Evolutionary conservation across 192 early-diverging fungal genomes (phyloP), one percentile per base, ranked within the genome.

Genomic region (Chytriomyces confervae): DNA sequence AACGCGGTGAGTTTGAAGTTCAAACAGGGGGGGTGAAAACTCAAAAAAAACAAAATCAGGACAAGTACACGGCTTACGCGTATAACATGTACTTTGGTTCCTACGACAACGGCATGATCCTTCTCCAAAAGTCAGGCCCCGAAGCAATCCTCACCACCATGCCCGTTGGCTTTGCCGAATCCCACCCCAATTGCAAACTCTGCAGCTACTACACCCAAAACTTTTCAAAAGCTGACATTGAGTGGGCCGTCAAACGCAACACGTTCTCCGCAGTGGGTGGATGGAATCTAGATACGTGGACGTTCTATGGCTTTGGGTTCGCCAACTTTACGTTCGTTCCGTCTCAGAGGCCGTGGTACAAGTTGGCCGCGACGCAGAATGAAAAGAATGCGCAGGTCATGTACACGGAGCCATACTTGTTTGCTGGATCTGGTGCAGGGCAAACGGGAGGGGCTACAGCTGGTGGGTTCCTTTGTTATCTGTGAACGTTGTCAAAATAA

Each of bases 21-120:
- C 51, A 18, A 53, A 53, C 8, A 53, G 8, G 8, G 96, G 64
- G 51, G 8, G 18, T 18, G 51, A 53, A 10, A 8, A 18, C 51
- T 18, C 9, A 53, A 10, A 10, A 18, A 53, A 8, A 53, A 53
- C 51, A 53, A 53, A 8, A 53, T n/a, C 51, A 57, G 51, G n/a
- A 57, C 51, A n/a, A 57, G n/a, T 57, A 57, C 51, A 10, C 10
- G n/a, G n/a, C 0, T 27, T 23, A 64, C 51, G 11, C 10, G n/a
- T 57, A 16, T 0, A 57, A 57, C n/a, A 57, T 57, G 51, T 57
- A 57, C 51, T 57, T 57, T 57, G 51, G 51, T 16, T 16, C 51
- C 11, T 16, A 57, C n/a, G 51, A 57, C n/a, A n/a, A 57, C 51
- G 51, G 51, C n/a, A 10, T 57, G 10, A 10, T 57, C 11, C n/a